Conservation (phyloP, 2,329 filamentous ascomycete genomes). For the Penicillium brasilianum region DNA sequence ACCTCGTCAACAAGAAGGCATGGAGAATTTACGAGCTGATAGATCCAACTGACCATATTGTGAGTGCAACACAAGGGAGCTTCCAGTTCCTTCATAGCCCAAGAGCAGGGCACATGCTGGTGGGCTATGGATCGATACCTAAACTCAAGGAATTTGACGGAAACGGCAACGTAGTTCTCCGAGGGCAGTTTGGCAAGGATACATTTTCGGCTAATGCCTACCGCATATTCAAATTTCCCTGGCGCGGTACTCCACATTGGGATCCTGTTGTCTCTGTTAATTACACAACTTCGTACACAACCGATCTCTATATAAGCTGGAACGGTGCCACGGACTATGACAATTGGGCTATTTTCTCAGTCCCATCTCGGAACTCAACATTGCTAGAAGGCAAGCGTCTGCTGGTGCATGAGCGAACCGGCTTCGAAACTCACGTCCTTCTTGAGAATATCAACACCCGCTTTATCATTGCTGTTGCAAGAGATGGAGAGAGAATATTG, state of each 20-base stretch:
- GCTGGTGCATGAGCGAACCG: conserved; percentile 1
- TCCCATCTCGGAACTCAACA: conserved; percentile 4
- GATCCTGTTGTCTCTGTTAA: conserved; percentile 30
- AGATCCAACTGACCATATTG: conserved; percentile 25
- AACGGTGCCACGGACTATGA: conserved; percentile 20
- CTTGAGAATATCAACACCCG: background rate
- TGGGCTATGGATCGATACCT: conserved; percentile 44
- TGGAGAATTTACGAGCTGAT: conserved; percentile 15
- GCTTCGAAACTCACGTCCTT: conserved; percentile 9
- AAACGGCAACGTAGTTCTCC: conserved; percentile 37
- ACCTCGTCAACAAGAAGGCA: conserved; percentile 21
- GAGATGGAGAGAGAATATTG: conserved; percentile 4
- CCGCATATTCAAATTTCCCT: conserved; percentile 43
- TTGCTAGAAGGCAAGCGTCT: conserved; percentile 2
- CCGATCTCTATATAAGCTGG: conserved; percentile 18
- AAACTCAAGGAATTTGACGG: conserved; percentile 42
- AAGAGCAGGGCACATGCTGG: conserved; percentile 40
- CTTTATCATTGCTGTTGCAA: conserved; percentile 11
- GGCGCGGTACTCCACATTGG: conserved; percentile 41
- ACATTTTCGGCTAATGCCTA: conserved; percentile 38
- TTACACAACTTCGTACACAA: conserved; percentile 17
- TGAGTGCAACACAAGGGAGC: conserved; percentile 30
- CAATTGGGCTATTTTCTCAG: conserved; percentile 11
- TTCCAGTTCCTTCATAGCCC: conserved; percentile 33
- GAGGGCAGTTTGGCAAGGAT: conserved; percentile 40